These are phyloP conservation scores for Groenewaldozyma auringiensis DNA, from an alignment of 1,139 yeast genomes.

Conservation along the genomic window DNA sequence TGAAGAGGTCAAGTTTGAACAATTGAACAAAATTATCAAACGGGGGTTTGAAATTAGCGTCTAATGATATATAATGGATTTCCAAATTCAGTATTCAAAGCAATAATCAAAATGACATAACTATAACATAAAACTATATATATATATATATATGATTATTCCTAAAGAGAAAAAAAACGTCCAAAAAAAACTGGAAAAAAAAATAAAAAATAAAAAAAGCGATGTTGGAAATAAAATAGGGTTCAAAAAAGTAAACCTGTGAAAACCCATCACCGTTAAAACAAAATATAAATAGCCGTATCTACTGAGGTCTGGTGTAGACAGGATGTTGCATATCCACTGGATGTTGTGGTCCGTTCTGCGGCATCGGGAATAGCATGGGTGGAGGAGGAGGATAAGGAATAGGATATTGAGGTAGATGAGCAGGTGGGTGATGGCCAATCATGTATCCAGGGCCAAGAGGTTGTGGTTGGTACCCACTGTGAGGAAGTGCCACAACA, in stretches of 20 bases:
- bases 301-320: neutral
- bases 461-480: too few relatives aligned
- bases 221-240: neutral
- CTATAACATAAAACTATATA: neutral
- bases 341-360: neutral
- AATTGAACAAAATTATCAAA: conserved; percentile 29
- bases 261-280: neutral
- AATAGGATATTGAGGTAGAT: conserved; percentile 2
- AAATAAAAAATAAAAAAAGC: conserved; percentile 8
- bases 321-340: too few relatives aligned
- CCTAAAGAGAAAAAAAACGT: too few relatives aligned
- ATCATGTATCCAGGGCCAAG: too few relatives aligned
- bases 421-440: neutral
- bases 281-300: neutral
- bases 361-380: neutral
- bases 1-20: conserved; percentile 31
- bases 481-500: too few relatives aligned
- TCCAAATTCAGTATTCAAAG: neutral
- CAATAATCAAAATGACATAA: conserved; percentile 1
- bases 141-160: too few relatives aligned
- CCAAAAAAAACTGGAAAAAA: conserved; percentile 4
- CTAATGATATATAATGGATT: too few relatives aligned
- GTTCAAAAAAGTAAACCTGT: neutral
- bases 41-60: conserved; percentile 26
- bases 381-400: conserved; percentile 6